Evolutionary conservation across 2,329 filamentous ascomycete genomes (phyloP).

Genomic region (Fusarium tjaetaba): DNA sequence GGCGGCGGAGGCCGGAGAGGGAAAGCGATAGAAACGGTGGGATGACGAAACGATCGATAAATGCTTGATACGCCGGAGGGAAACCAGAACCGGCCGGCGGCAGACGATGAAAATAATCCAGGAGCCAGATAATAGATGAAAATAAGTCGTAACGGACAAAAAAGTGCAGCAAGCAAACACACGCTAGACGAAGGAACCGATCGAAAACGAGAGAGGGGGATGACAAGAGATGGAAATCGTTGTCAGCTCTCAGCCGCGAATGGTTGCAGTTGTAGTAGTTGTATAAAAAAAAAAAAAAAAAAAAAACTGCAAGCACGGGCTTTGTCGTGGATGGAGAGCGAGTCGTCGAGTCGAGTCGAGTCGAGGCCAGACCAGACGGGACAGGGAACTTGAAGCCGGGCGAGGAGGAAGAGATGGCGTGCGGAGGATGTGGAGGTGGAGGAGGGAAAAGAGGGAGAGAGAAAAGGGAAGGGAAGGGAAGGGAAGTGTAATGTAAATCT

Average conservation of each 20-base stretch:
- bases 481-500: conserved; percentile 13
- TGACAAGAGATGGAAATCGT: conserved; percentile 30
- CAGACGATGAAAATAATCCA: conserved; percentile 30
- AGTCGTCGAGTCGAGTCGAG: conserved; percentile 8
- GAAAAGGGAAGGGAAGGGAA: not conserved
- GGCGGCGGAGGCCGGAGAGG: conserved; percentile 33
- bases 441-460: conserved; percentile 24
- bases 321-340: conserved; percentile 28
- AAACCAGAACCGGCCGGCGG: conserved; percentile 44
- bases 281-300: too few relatives aligned
- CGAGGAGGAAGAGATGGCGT: conserved; percentile 36
- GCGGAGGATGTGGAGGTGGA: conserved; percentile 20
- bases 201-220: conserved; percentile 30
- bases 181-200: conserved; percentile 40
- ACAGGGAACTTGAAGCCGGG: conserved; percentile 26
- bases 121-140: conserved; percentile 37
- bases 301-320: conserved; percentile 30
- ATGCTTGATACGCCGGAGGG: conserved; percentile 32
- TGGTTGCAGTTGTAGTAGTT: conserved; percentile 25
- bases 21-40: conserved; percentile 21
- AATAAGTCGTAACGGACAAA: conserved; percentile 22
- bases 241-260: conserved; percentile 40
- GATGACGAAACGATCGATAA: conserved; percentile 31
- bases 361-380: conserved; percentile 30
- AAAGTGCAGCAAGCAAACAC: conserved; percentile 35